A percentile compares a stretch with the other conserved stretches of the same genome.
Conservation (phyloP, 306 rosid species). For the Cyamopsis tetragonoloba region DNA sequence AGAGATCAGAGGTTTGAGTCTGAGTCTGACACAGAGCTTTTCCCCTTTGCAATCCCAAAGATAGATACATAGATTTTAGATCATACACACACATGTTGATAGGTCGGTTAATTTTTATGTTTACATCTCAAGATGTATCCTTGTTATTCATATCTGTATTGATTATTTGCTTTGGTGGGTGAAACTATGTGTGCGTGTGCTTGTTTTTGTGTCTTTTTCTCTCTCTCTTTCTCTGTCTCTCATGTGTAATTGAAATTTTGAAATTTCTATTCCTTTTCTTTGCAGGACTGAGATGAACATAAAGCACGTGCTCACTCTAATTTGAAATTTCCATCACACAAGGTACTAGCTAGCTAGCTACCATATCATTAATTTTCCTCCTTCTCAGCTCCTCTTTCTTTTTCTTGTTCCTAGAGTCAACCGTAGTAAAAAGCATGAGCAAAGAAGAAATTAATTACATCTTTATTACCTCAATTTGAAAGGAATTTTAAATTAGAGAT, state of each 20-base stretch:
- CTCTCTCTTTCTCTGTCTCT: conserved; percentile 26
- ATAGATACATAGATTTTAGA: conserved; percentile 32
- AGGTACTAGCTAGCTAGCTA: conserved; percentile 38
- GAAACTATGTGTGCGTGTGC: conserved; percentile 24
- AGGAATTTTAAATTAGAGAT: not conserved
- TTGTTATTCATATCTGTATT: conserved; percentile 33
- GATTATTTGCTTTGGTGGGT: conserved; percentile 25
- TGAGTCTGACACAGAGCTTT: conserved; percentile 62
- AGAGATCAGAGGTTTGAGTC: too few relatives aligned
- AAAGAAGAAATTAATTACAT: not conserved
- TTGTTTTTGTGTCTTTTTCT: not conserved
- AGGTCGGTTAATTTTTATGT: conserved; percentile 40
- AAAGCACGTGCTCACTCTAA: conserved; percentile 80
- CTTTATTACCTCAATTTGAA: not conserved
- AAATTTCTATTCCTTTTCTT: conserved; percentile 34
- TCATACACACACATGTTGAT: conserved; percentile 10
- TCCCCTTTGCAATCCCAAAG: conserved; percentile 34
- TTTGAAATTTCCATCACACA: conserved; percentile 67
- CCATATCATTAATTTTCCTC: conserved; percentile 23
- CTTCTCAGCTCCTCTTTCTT: conserved; percentile 4
- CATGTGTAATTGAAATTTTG: conserved; percentile 39
- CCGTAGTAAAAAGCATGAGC: not conserved
- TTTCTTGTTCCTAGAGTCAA: too few relatives aligned
- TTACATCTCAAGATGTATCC: conserved; percentile 23
- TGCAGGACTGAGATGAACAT: conserved; percentile 42